Evolutionary conservation across 2,329 filamentous ascomycete species (phyloP), one percentile per base, ranked within the genome.

Genomic region (Chlorencoelia australis): DNA sequence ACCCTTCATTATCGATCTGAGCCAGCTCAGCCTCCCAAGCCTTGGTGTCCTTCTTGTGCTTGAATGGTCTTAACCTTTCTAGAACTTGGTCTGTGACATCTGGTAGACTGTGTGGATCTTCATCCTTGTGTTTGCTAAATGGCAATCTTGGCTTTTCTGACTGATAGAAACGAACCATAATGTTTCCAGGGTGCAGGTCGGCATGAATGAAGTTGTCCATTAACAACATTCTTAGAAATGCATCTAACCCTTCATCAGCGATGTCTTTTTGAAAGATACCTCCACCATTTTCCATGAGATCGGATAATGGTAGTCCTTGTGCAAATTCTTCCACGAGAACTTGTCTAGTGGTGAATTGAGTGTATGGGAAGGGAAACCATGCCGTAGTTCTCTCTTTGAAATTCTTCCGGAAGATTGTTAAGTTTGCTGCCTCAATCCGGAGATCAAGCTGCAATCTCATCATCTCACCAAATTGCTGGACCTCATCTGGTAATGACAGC

Each of bases 101-200:
- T 7, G 73, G 67, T 24, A 71, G 60, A 7, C 71, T 65, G 25
- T 70, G 59, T 24, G 65, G 60, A 17, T 59, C 48, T 30, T 59
- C 30, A 33, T 51, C 30, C 40, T 49, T 49, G 31, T 40, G 50
- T 52, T 38, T 54, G 30, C 16, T 55, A 49, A 79, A 62, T 15
- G 68, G 66, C 1, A 93, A 64, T 32, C 81, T 74, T 0, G 89
- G 73, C 43, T 79, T 71, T 10, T 78, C 75, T 0, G 88, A 78
- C 52, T 89, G 79, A 61, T 96, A 95, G 65, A 98, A 98, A 45
- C 93, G 86, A 30, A 98, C 89, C 88, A 98, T 96, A 62, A 98
- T 96, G 58, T 98, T 98, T 17, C 91, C 91, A 0, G 91, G 91
- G 56, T 98, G 91, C 19, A 98, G 65, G 56, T 98, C 91, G 4